phyloP scores from a whole-genome alignment of 345 rosid species.

The Eucalyptus cloeziana region DNA sequence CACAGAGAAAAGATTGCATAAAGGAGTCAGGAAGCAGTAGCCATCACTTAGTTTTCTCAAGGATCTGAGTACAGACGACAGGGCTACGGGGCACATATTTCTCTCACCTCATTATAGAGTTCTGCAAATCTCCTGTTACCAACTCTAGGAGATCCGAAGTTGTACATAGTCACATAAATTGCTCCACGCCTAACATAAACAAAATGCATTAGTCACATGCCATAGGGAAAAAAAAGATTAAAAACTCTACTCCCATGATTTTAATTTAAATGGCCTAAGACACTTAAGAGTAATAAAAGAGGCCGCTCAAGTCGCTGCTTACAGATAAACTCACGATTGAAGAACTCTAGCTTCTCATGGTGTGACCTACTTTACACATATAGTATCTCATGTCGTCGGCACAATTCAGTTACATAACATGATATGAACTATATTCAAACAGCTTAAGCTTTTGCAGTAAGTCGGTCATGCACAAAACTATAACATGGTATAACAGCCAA shows the following conservation, averaged over 20 bases:
- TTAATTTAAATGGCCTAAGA: not conserved
- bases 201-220: not conserved
- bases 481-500: not conserved
- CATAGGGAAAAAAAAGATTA: not conserved
- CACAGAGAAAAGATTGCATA: not conserved
- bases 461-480: not conserved
- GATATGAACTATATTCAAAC: not conserved
- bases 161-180: constrained; percentile 78
- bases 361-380: not conserved
- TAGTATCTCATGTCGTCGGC: not conserved
- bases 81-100: not conserved
- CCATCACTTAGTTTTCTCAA: not conserved
- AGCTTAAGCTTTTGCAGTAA: not conserved
- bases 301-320: not conserved
- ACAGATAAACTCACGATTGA: not conserved
- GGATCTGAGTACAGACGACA: not conserved
- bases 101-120: constrained; percentile 66
- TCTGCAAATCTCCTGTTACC: constrained; percentile 88
- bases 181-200: constrained; percentile 40
- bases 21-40: not conserved
- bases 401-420: not conserved
- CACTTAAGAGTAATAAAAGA: not conserved
- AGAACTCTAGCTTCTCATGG: not conserved
- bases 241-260: not conserved
- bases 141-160: constrained; percentile 97